These are phyloP conservation scores for Prosopis cineraria DNA, from an alignment of 306 rosid species.

Conservation along the genomic window DNA sequence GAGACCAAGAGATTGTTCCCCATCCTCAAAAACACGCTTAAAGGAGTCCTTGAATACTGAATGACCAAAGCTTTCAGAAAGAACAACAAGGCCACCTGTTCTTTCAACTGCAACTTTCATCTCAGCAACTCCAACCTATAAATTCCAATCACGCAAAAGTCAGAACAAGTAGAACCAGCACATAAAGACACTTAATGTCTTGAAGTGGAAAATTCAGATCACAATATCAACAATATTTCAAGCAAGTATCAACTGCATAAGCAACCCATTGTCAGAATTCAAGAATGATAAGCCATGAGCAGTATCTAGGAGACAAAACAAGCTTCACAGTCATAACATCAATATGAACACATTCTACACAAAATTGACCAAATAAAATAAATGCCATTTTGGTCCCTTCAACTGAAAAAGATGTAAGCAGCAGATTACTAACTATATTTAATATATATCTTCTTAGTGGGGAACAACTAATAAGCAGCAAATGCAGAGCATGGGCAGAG, in stretches of 20 bases:
- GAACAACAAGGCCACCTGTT: conserved; percentile 88
- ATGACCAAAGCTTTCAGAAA: conserved; percentile 91
- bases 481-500: neutral
- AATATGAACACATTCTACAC: conserved; percentile 14
- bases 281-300: neutral
- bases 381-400: neutral
- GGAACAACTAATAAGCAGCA: neutral
- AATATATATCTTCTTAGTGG: neutral
- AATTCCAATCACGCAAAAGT: conserved; percentile 31
- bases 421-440: conserved; percentile 10
- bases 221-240: conserved; percentile 14
- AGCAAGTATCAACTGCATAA: neutral
- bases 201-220: conserved; percentile 15
- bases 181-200: conserved; percentile 11
- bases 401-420: neutral
- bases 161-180: conserved; percentile 4
- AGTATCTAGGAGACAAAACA: neutral
- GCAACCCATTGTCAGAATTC: neutral
- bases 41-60: conserved; percentile 92
- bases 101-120: conserved; percentile 89
- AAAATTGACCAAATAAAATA: neutral
- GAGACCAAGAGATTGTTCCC: conserved; percentile 91
- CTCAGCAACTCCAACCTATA: conserved; percentile 92
- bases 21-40: conserved; percentile 83
- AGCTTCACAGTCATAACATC: conserved; percentile 1